Conservation (phyloP, 2,329 filamentous ascomycete genomes). For the Colletotrichum zoysiae region DNA sequence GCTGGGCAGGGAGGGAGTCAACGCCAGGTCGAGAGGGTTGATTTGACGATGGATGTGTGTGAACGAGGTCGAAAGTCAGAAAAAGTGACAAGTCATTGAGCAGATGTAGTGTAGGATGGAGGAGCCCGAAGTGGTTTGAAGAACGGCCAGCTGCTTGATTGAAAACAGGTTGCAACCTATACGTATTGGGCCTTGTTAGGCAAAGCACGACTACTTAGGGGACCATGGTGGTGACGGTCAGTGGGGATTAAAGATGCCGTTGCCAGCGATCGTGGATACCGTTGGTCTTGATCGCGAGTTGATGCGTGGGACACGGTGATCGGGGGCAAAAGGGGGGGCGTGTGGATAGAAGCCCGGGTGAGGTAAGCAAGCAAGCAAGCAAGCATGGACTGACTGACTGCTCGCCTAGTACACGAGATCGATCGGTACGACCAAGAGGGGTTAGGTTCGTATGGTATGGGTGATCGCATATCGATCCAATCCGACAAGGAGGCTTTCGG, state of each 20-base stretch:
- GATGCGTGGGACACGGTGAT: constrained; percentile 36
- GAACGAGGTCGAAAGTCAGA: neutral
- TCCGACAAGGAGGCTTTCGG: neutral
- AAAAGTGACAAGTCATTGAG: constrained; percentile 30
- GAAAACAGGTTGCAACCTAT: neutral
- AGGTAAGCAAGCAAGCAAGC: neutral
- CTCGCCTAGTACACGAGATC: too few species aligned
- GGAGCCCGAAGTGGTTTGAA: constrained; percentile 1
- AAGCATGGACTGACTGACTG: too few species aligned
- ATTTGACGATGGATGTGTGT: neutral
- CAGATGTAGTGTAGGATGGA: neutral
- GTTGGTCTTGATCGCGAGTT: constrained; percentile 40
- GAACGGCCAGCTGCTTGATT: neutral
- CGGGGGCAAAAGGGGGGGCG: constrained; percentile 32
- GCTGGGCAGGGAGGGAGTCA: constrained; percentile 8
- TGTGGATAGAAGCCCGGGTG: constrained; percentile 15
- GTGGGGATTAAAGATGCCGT: constrained; percentile 26
- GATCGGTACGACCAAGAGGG: neutral
- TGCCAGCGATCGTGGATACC: constrained; percentile 34
- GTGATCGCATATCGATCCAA: constrained; percentile 13
- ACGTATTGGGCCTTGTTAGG: neutral
- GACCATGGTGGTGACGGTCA: constrained; percentile 7
- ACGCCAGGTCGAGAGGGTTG: neutral
- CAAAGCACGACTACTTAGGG: constrained; percentile 23
- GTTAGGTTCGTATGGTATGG: neutral